Base-by-base conservation (phyloP, 345 rosid genomes). In the Theobroma cacao region DNA sequence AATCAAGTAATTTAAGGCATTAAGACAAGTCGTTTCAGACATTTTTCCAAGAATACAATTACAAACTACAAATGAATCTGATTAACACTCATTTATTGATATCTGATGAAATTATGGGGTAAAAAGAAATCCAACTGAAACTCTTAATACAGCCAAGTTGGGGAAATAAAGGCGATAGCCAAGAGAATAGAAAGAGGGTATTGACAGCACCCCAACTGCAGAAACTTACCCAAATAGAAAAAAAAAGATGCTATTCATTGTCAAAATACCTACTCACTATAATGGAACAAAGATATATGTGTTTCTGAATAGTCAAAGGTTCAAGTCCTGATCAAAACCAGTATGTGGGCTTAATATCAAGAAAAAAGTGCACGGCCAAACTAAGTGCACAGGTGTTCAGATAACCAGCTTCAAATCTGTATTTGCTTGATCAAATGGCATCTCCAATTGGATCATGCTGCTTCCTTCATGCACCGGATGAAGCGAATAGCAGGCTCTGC, bases 361-460 rank as follows among this genome's bases (percentile, higher is more conserved):
- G 5, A 40, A 48, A 68, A 56, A 36, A 65, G 38, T 53, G 73
- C 26, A 45, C 43, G 15, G 41, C 78, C 18, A 20, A 70, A 56
- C 28, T 20, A 8, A 20, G 53, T 61, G 64, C 73, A 9, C 60
- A 9, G 30, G 40, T 24, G 64, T 48, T 36, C 11, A 18, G 22
- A 22, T 38, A 70, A 72, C 34, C 74, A 58, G 22, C 72, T 80
- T 53, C 79, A 69, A 28, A 38, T n/a, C 52, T 30, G 52, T 28
- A 48, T 63, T 58, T 26, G 38, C 66, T 45, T 48, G 28, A 20
- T 70, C 6, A 30, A 18, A 50, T 56, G 20, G 33, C 14, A 72
- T 55, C 78, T 45, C 43, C 26, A 31, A 65, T 26, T 4, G 17
- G 14, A 28, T 22, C 13, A 7, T 34, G 34, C 62, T 41, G 59